Percentiles rank a stretch among this genome's conserved stretches.
These are phyloP conservation scores for Alternaria postmessia DNA, from an alignment of 2,329 filamentous ascomycete genomes.

Conservation along the genomic window DNA sequence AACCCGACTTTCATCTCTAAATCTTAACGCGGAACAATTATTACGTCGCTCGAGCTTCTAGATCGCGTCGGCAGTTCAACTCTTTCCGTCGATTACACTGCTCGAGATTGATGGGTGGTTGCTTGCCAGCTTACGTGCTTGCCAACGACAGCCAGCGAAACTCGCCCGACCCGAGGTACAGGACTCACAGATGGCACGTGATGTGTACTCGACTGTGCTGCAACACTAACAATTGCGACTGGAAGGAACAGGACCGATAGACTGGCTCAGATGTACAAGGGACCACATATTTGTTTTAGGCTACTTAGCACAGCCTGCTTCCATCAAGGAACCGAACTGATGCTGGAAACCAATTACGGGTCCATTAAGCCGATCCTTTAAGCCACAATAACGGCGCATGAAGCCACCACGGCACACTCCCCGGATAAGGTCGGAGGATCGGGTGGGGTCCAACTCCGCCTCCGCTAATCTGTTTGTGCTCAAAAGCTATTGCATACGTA, in stretches of 20 bases:
- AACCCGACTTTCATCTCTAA: background rate
- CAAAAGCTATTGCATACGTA: background rate
- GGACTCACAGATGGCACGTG: background rate
- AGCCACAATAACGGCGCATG: background rate
- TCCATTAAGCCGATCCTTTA: background rate
- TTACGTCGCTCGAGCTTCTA: background rate
- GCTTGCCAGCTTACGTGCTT: background rate
- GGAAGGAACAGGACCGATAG: background rate
- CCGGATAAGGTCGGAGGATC: constrained; percentile 1
- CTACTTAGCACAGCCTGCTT: background rate
- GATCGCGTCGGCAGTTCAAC: background rate
- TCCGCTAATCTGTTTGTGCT: background rate
- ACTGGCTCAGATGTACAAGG: background rate
- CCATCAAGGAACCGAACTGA: background rate
- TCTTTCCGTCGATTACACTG: background rate
- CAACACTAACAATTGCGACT: background rate
- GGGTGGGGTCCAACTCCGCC: background rate
- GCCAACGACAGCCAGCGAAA: background rate
- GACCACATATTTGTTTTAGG: background rate
- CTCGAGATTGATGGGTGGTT: background rate
- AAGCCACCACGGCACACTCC: background rate
- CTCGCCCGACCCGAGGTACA: background rate
- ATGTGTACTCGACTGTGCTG: background rate
- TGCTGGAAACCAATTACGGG: background rate
- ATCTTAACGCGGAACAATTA: background rate